Evolutionary conservation across 2,329 filamentous ascomycete genomes (phyloP).

Genomic region (Claviceps fusiformis): DNA sequence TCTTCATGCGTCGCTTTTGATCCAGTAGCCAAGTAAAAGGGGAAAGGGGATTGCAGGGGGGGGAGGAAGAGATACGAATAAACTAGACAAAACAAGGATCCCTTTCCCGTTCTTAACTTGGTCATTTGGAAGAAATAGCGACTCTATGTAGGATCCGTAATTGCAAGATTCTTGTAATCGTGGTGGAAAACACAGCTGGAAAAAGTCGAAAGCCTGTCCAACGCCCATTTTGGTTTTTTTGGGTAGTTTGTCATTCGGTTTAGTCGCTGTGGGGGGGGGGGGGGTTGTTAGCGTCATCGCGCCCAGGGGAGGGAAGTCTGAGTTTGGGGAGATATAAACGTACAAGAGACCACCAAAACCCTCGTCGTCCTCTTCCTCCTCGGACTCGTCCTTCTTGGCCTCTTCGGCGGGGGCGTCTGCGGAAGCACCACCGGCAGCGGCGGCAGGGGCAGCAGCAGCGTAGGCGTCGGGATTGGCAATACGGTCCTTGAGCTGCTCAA

Average conservation of each 20-base stretch:
- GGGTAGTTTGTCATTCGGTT: slow-evolving; percentile 22
- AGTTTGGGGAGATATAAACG: slow-evolving; percentile 13
- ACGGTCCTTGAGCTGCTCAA: slow-evolving; percentile 97
- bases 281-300: slow-evolving; percentile 23
- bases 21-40: slow-evolving; percentile 14
- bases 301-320: no score
- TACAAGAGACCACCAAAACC: slow-evolving; percentile 74
- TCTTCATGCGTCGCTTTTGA: slow-evolving; percentile 15
- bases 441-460: slow-evolving; percentile 63
- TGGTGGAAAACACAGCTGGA: slow-evolving; percentile 29
- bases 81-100: no score
- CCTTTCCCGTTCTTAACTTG: slow-evolving; percentile 12
- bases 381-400: slow-evolving; percentile 53
- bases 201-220: slow-evolving; percentile 25
- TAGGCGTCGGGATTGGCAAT: slow-evolving; percentile 98
- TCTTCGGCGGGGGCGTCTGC: slow-evolving; percentile 43
- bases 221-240: slow-evolving; percentile 17
- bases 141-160: slow-evolving; percentile 30
- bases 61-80: not conserved
- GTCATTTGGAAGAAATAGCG: slow-evolving; percentile 23
- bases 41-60: slow-evolving; percentile 8
- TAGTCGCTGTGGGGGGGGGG: slow-evolving; percentile 30
- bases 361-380: slow-evolving; percentile 54
- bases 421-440: slow-evolving; percentile 30
- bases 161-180: slow-evolving; percentile 26